Percentiles rank a stretch among this genome's conserved stretches.
phyloP scores from a whole-genome alignment of 192 early-diverging fungal genomes.

The Dissophora globulifera region DNA sequence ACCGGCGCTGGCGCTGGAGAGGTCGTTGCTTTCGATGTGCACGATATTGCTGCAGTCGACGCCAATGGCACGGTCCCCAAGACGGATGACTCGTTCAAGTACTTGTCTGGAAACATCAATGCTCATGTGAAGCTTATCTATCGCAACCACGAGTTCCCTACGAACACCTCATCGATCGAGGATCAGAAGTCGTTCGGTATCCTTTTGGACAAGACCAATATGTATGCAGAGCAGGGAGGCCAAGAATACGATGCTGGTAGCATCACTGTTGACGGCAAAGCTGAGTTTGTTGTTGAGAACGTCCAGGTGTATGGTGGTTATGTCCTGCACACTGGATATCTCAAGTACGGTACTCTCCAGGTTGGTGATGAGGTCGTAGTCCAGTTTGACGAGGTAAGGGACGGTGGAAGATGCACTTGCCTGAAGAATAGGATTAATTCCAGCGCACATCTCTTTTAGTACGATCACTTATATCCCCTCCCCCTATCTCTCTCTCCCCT shows the following conservation, averaged over 20 bases:
- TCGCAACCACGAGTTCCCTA: conserved; percentile 60
- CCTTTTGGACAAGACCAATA: conserved; percentile 94
- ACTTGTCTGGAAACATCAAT: conserved; percentile 74
- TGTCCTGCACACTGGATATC: conserved; percentile 94
- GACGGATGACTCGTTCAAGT: conserved; percentile 91
- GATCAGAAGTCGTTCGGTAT: conserved; percentile 79
- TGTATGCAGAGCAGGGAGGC: conserved; percentile 98
- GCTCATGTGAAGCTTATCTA: conserved; percentile 87
- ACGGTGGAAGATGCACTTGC: background rate
- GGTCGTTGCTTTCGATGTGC: conserved; percentile 87
- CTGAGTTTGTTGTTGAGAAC: conserved; percentile 92
- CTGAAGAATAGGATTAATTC: too few relatives aligned
- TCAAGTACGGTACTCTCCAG: conserved; percentile 86
- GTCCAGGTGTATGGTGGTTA: conserved; percentile 95
- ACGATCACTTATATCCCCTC: too few relatives aligned
- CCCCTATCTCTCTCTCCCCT: background rate
- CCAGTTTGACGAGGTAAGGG: conserved; percentile 82
- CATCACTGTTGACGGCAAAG: conserved; percentile 82
- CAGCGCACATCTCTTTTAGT: too few relatives aligned
- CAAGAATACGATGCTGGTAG: conserved; percentile 94
- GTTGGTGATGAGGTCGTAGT: conserved; percentile 78
- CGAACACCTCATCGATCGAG: conserved; percentile 63
- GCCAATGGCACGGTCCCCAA: conserved; percentile 73
- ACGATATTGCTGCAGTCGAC: conserved; percentile 89
- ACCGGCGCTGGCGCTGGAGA: conserved; percentile 62